A percentile compares a stretch with the other conserved stretches of the same genome.
phyloP scores from a whole-genome alignment of 768 basidiomycete species.

The Xanthoconium stramineum region DNA sequence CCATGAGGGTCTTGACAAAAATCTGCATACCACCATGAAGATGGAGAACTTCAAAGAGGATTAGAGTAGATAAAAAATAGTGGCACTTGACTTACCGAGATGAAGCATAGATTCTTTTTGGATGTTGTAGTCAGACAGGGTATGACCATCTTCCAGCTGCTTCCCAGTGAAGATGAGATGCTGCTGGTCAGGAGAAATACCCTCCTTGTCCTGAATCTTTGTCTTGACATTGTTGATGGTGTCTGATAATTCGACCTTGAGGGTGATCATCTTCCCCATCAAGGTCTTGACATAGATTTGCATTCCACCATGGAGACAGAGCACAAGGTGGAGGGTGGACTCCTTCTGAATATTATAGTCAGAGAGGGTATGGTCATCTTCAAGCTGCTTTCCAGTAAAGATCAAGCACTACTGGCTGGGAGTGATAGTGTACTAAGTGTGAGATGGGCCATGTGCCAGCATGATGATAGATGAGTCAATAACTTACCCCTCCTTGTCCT shows the following conservation, averaged over 20 bases:
- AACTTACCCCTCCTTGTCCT: no score
- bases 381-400: slow-evolving; percentile 94
- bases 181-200: slow-evolving; percentile 84
- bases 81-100: slow-evolving; percentile 19
- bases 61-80: not conserved
- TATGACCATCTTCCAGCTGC: slow-evolving; percentile 89
- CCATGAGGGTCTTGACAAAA: slow-evolving; percentile 84
- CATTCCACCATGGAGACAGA: slow-evolving; percentile 91
- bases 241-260: slow-evolving; percentile 84
- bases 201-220: slow-evolving; percentile 95
- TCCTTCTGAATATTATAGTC: slow-evolving; percentile 97
- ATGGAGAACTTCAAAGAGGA: slow-evolving; percentile 52
- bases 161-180: slow-evolving; percentile 92
- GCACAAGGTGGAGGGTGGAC: slow-evolving; percentile 82
- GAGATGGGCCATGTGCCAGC: no score
- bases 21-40: slow-evolving; percentile 92
- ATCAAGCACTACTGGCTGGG: slow-evolving; percentile 96
- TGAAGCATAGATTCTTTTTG: slow-evolving; percentile 84
- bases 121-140: slow-evolving; percentile 87
- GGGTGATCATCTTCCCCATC: slow-evolving; percentile 90
- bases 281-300: slow-evolving; percentile 81
- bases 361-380: slow-evolving; percentile 87
- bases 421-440: no score
- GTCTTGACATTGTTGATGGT: slow-evolving; percentile 87
- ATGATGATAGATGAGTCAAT: no score